Conservation (phyloP, 768 basidiomycete genomes). For the Obba rivulosa region DNA sequence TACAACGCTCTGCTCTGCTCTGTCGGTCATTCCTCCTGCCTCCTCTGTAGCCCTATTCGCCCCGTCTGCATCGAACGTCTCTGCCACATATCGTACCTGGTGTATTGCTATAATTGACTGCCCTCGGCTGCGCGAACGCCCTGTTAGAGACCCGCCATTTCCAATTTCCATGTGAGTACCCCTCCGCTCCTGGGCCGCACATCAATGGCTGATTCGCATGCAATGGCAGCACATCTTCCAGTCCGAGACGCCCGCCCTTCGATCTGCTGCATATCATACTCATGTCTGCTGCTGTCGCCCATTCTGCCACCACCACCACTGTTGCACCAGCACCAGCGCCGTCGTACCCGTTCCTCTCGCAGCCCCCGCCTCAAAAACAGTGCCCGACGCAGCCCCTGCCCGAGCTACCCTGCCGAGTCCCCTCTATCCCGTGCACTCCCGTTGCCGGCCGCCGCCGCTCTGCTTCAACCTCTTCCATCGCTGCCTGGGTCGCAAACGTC, state of each 20-base stretch:
- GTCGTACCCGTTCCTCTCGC: slow-evolving; percentile 24
- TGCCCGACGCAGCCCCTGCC: slow-evolving; percentile 23
- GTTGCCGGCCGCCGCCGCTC: slow-evolving; percentile 28
- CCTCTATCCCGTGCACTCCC: slow-evolving; percentile 8
- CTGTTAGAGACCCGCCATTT: slow-evolving; percentile 2
- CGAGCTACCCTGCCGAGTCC: slow-evolving; percentile 16
- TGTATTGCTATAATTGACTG: slow-evolving; percentile 1
- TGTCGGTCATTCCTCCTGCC: background rate
- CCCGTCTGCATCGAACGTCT: slow-evolving; percentile 1
- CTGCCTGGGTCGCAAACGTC: slow-evolving; percentile 59
- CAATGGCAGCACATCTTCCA: slow-evolving; percentile 1
- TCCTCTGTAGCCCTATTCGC: slow-evolving; percentile 16
- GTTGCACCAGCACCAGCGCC: slow-evolving; percentile 11
- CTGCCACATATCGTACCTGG: background rate
- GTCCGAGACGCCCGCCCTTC: background rate
- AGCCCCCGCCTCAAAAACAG: slow-evolving; percentile 25
- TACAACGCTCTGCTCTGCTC: slow-evolving; percentile 4
- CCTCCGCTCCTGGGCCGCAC: background rate
- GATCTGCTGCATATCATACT: slow-evolving; percentile 3
- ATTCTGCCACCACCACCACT: slow-evolving; percentile 6
- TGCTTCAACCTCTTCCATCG: slow-evolving; percentile 44
- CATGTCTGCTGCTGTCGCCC: slow-evolving; percentile 16
- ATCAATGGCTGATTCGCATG: background rate
- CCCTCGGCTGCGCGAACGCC: slow-evolving; percentile 1
- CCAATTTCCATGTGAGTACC: slow-evolving; percentile 1